Conservation (phyloP, 2,329 filamentous ascomycete genomes). For the Fusarium sp. region DNA sequence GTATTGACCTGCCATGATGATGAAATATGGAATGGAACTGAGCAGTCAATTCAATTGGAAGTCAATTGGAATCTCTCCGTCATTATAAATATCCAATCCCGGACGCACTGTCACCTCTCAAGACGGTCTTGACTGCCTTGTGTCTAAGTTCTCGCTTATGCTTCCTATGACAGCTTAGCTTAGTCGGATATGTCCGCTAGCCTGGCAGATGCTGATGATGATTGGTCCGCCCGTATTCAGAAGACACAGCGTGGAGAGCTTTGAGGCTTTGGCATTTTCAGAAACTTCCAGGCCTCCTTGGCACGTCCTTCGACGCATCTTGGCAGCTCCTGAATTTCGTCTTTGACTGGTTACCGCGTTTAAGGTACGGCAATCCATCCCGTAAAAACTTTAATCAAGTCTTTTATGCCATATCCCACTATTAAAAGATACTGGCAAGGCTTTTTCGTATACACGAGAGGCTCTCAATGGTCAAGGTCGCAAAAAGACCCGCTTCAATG, state of each 20-base stretch:
- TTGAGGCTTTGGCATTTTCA: not conserved
- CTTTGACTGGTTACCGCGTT: not conserved
- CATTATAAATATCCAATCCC: not conserved
- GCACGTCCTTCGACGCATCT: not conserved
- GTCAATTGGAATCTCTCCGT: too few species aligned
- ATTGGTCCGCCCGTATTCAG: not conserved
- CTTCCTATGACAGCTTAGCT: not conserved
- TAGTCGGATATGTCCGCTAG: not conserved
- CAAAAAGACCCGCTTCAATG: not conserved
- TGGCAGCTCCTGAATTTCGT: not conserved
- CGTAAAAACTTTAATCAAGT: not conserved
- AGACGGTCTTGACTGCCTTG: not conserved
- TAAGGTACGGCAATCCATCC: not conserved
- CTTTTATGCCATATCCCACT: not conserved
- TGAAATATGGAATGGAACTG: fast-evolving
- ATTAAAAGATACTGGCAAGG: not conserved
- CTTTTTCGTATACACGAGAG: not conserved
- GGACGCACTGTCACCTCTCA: not conserved
- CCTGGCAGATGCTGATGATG: not conserved
- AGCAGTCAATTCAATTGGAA: too few species aligned
- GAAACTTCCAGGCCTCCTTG: not conserved
- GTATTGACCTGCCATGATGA: not conserved
- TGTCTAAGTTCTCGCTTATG: not conserved
- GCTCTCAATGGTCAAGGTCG: not conserved
- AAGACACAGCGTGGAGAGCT: not conserved